phyloP scores from a whole-genome alignment of 306 rosid species.

The Gleditsia sinensis region DNA sequence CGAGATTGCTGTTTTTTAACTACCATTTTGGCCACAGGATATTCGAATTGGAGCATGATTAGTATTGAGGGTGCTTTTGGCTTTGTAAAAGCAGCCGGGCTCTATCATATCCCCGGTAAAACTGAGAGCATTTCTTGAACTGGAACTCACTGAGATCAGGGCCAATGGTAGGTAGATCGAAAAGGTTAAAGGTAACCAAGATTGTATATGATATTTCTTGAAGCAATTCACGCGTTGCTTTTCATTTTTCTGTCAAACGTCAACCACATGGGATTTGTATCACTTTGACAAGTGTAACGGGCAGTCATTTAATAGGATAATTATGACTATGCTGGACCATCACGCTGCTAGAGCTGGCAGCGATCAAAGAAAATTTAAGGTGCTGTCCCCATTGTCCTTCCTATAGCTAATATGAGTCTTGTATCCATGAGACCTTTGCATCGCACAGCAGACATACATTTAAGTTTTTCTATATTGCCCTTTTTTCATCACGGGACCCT shows the following conservation, averaged over 20 bases:
- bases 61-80: neutral
- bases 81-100: neutral
- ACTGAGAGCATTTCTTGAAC: neutral
- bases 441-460: conserved; percentile 36
- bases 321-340: conserved; percentile 78
- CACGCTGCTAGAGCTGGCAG: conserved; percentile 72
- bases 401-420: conserved; percentile 38
- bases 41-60: neutral
- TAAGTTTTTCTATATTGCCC: conserved; percentile 39
- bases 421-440: conserved; percentile 43
- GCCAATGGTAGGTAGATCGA: conserved; percentile 17
- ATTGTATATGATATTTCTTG: neutral
- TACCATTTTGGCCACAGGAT: neutral
- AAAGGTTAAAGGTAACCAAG: neutral
- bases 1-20: neutral
- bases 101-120: neutral
- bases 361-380: conserved; percentile 59
- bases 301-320: conserved; percentile 53
- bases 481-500: conserved; percentile 43
- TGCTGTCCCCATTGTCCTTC: conserved; percentile 74
- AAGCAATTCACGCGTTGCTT: conserved; percentile 15
- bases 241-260: conserved; percentile 7
- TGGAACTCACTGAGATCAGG: neutral
- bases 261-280: conserved; percentile 41
- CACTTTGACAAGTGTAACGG: conserved; percentile 56